Conservation (phyloP, 2,329 filamentous ascomycete species). For the Hymenoscyphus scutula region DNA sequence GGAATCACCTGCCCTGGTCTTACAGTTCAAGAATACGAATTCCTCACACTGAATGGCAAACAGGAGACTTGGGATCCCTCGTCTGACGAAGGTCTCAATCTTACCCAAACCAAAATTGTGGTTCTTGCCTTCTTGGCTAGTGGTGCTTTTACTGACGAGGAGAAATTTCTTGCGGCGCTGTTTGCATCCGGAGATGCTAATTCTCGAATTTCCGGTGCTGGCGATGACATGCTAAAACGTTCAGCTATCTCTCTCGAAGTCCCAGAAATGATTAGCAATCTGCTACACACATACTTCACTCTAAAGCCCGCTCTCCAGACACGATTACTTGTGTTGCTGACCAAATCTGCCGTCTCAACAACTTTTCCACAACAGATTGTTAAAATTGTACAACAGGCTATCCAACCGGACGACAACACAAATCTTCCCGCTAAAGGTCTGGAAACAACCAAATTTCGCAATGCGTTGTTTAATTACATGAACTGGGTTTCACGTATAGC, state of each 20-base stretch:
- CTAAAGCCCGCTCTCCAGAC: slow-evolving; percentile 71
- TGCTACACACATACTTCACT: slow-evolving; percentile 74
- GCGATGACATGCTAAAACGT: slow-evolving; percentile 84
- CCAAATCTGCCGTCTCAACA: slow-evolving; percentile 73
- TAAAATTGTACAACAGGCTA: slow-evolving; percentile 64
- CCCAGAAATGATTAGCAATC: slow-evolving; percentile 54
- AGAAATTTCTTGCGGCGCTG: slow-evolving; percentile 80
- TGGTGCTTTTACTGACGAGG: slow-evolving; percentile 78
- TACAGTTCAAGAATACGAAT: slow-evolving; percentile 63
- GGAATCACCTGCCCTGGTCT: slow-evolving; percentile 52
- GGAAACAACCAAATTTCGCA: slow-evolving; percentile 76
- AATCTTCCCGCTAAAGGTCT: slow-evolving; percentile 36
- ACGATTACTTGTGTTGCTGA: slow-evolving; percentile 71
- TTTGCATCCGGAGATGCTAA: slow-evolving; percentile 82
- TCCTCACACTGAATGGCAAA: slow-evolving; percentile 65
- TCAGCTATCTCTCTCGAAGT: slow-evolving; percentile 74
- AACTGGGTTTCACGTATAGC: slow-evolving; percentile 82
- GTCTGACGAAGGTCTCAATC: slow-evolving; percentile 58
- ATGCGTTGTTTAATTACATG: slow-evolving; percentile 80
- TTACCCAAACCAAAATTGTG: slow-evolving; percentile 68
- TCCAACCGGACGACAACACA: slow-evolving; percentile 46
- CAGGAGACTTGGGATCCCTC: slow-evolving; percentile 66
- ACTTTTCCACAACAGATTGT: slow-evolving; percentile 66
- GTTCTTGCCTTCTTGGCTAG: slow-evolving; percentile 73
- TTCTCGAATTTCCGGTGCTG: slow-evolving; percentile 76